Conservation (phyloP, 805 yeast genomes). For the Candida loeiensis region DNA sequence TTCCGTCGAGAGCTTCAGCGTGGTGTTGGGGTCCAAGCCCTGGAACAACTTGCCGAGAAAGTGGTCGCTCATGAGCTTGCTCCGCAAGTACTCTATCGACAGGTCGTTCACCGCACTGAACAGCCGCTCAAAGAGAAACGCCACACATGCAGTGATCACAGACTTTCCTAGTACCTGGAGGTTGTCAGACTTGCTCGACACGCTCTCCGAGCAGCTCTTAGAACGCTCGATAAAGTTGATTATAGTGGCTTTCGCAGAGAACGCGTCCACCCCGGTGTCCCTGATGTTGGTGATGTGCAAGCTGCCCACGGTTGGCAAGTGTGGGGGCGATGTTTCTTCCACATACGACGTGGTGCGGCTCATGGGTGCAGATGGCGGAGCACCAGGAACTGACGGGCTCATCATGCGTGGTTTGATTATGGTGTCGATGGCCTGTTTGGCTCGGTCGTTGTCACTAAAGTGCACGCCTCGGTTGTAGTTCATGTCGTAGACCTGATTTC, state of each 20-base stretch:
- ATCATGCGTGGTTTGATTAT: constrained; percentile 40
- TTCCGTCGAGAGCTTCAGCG: constrained; percentile 38
- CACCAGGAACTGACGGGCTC: constrained; percentile 1
- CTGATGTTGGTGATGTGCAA: constrained; percentile 9
- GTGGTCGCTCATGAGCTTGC: constrained; percentile 40
- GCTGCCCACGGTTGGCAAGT: constrained; percentile 10
- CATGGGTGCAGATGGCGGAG: not conserved
- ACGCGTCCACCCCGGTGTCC: constrained; percentile 12
- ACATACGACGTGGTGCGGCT: constrained; percentile 2
- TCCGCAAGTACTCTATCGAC: constrained; percentile 50
- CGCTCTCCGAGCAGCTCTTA: constrained; percentile 54
- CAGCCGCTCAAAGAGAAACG: constrained; percentile 62
- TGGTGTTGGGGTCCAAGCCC: constrained; percentile 41
- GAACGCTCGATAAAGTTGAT: constrained; percentile 54
- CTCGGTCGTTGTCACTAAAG: constrained; percentile 32
- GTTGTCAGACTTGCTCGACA: constrained; percentile 37
- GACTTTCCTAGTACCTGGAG: constrained; percentile 56
- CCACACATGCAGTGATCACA: constrained; percentile 51
- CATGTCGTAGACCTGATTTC: constrained; percentile 32
- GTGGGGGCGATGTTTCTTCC: not conserved
- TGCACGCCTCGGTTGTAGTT: constrained; percentile 30
- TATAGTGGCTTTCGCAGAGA: constrained; percentile 13
- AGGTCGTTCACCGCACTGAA: constrained; percentile 51
- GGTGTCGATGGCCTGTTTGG: constrained; percentile 46
- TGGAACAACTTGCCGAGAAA: constrained; percentile 45